Conservation (phyloP, 1,284 basidiomycete species). For the Sutorius eximius region DNA sequence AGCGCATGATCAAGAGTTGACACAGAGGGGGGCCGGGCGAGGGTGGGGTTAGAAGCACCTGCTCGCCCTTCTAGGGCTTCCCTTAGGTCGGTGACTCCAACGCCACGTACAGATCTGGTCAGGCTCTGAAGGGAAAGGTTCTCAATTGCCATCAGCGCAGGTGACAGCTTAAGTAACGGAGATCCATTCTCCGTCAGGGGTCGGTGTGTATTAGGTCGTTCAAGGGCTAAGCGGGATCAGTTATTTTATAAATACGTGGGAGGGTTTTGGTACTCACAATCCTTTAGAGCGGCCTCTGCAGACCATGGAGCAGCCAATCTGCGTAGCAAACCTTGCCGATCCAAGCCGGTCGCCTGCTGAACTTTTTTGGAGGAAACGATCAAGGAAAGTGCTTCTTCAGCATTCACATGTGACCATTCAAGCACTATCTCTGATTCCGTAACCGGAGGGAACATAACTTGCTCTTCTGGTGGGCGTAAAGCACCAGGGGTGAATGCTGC, state of each 20-base stretch:
- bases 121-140: slow-evolving; percentile 83
- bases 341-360: slow-evolving; percentile 64
- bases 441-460: slow-evolving; percentile 29
- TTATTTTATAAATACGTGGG: slow-evolving; percentile 3
- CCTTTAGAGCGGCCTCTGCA: slow-evolving; percentile 68
- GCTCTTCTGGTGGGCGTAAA: slow-evolving; percentile 32
- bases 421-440: slow-evolving; percentile 15
- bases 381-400: slow-evolving; percentile 51
- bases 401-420: slow-evolving; percentile 46
- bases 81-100: slow-evolving; percentile 83
- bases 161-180: slow-evolving; percentile 75
- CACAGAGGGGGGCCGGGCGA: slow-evolving; percentile 63
- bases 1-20: slow-evolving; percentile 72
- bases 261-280: slow-evolving; percentile 57
- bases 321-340: slow-evolving; percentile 53
- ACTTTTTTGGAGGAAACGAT: slow-evolving; percentile 54
- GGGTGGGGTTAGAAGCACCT: slow-evolving; percentile 73
- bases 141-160: slow-evolving; percentile 84
- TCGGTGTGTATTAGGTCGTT: slow-evolving; percentile 59
- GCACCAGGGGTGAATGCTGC: slow-evolving; percentile 31
- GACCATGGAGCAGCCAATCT: slow-evolving; percentile 67
- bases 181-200: slow-evolving; percentile 64
- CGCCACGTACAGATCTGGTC: slow-evolving; percentile 67
- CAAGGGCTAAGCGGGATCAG: slow-evolving; percentile 47
- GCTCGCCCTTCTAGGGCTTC: slow-evolving; percentile 83